phyloP scores from a whole-genome alignment of 169 alveolate genomes.

The Cystoisospora suis region DNA sequence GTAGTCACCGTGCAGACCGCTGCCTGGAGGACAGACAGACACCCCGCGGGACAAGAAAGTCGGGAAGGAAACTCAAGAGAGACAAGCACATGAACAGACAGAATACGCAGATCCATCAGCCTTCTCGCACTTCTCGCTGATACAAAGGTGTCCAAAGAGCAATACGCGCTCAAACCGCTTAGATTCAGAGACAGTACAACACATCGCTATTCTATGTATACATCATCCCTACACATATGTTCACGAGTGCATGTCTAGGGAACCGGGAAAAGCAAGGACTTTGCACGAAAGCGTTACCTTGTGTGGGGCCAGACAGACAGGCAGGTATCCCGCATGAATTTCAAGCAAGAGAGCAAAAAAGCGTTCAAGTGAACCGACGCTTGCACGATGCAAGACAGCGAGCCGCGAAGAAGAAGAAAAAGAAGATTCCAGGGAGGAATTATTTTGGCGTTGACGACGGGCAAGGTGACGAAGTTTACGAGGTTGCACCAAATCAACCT shows the following conservation, averaged over 20 bases:
- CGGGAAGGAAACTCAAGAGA: too few relatives aligned
- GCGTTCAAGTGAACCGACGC: conserved; percentile 66
- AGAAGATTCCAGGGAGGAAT: background rate
- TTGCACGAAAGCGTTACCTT: conserved; percentile 30
- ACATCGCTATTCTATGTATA: too few relatives aligned
- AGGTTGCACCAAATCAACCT: conserved; percentile 18
- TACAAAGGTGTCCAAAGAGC: too few relatives aligned
- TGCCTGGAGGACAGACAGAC: too few relatives aligned
- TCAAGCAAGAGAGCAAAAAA: conserved; percentile 61
- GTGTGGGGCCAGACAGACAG: conserved; percentile 54
- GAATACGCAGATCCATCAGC: too few relatives aligned
- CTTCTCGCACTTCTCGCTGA: too few relatives aligned
- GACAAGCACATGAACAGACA: too few relatives aligned
- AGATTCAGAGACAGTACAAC: too few relatives aligned
- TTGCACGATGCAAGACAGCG: conserved; percentile 65
- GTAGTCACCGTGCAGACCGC: too few relatives aligned
- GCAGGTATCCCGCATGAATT: conserved; percentile 41
- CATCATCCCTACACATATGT: background rate
- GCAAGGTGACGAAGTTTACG: background rate
- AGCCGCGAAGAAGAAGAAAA: background rate
- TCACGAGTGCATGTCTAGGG: background rate
- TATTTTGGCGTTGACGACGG: background rate
- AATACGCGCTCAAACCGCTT: too few relatives aligned
- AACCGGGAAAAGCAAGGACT: background rate
- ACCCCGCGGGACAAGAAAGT: too few relatives aligned